Base-by-base conservation (phyloP, 768 basidiomycete genomes). In the Mrakia blollopis region DNA sequence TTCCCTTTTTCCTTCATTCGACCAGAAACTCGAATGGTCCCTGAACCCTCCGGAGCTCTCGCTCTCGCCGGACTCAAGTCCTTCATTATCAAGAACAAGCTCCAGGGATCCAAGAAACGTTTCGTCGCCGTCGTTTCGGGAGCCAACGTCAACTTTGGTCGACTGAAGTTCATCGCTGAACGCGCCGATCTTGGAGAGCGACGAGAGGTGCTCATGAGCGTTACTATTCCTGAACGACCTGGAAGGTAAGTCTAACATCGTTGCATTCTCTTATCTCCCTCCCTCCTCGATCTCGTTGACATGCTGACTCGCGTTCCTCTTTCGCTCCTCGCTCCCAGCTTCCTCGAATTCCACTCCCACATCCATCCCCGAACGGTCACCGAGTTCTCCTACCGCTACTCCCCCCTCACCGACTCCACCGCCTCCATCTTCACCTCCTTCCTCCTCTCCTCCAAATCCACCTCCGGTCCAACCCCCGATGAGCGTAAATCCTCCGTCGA, bases 91-190 rank as follows among this genome's bases (percentile, higher is more conserved):
- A 85, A 90, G 76, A 92, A 97, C 83, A 87, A 90, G 72, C 88
- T 98, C 47, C 80, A 94, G 72, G 92, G 92, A 52, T 89, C 92
- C 2, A 87, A 91, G 75, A 93, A 93, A 85, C 90, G 88, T 76
- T 97, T 95, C 79, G 95, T 98, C 41, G 94, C 89, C 8, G 89
- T 98, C 72, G 85, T 98, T 79, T 95, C 93, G 81, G 97, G 97
- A 30, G 97, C 96, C 25, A 98, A 99, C 85, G 97, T 99, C 93
- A 98, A 99, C 85, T 99, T 99, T 84, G 92, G 94, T 81, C 89
- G 96, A 61, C 84, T 99, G 65, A 89, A 97, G 14, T 99, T 98
- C 82, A 95, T 99, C n/a, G 92, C 97, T 28, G 97, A 99, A 83
- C 94, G 97, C 75, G 97, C 97, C 4, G 94, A 98, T 83, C 87